Evolutionary conservation across 805 yeast genomes (phyloP).

Genomic region (Cyberlindnera misumaiensis): DNA sequence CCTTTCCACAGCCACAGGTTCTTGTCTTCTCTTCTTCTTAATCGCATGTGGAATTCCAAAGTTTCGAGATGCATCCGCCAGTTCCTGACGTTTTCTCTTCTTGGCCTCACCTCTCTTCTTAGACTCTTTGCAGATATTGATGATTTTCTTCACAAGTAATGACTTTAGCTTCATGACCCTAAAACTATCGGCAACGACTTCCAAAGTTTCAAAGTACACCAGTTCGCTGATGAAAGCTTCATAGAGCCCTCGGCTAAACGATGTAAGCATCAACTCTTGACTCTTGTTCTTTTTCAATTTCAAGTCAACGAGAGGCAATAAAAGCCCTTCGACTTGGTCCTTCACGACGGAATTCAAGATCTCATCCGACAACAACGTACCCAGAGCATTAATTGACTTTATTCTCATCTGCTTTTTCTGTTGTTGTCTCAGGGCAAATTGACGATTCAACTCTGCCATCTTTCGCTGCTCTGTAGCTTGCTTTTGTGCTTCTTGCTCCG

Average conservation of each 20-base stretch:
- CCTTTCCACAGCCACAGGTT: conserved; percentile 2
- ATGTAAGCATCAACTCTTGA: conserved; percentile 27
- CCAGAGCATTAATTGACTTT: conserved; percentile 10
- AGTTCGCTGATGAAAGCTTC: conserved; percentile 57
- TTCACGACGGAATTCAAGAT: conserved; percentile 21
- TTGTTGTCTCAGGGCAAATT: conserved; percentile 11
- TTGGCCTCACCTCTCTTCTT: conserved; percentile 23
- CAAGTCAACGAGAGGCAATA: conserved; percentile 8
- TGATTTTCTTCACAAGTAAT: conserved; percentile 28
- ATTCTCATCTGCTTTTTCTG: conserved; percentile 9
- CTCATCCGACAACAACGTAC: conserved; percentile 3
- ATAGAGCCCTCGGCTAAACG: conserved; percentile 45
- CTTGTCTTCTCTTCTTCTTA: conserved; percentile 16
- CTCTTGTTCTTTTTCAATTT: conserved; percentile 10
- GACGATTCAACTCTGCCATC: conserved; percentile 9
- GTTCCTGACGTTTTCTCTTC: conserved; percentile 35
- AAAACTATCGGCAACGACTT: conserved; percentile 38
- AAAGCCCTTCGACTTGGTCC: conserved; percentile 10
- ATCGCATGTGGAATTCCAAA: conserved; percentile 28
- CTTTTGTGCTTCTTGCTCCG: conserved; percentile 1
- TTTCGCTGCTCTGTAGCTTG: conserved; percentile 4
- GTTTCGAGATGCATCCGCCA: conserved; percentile 25
- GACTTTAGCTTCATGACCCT: conserved; percentile 28
- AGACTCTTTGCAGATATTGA: conserved; percentile 20
- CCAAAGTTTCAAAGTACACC: conserved; percentile 35